Percentiles rank a stretch among this genome's conserved stretches.
Evolutionary conservation across 1,284 basidiomycete species (phyloP).

Genomic region (Fomes fomentarius): DNA sequence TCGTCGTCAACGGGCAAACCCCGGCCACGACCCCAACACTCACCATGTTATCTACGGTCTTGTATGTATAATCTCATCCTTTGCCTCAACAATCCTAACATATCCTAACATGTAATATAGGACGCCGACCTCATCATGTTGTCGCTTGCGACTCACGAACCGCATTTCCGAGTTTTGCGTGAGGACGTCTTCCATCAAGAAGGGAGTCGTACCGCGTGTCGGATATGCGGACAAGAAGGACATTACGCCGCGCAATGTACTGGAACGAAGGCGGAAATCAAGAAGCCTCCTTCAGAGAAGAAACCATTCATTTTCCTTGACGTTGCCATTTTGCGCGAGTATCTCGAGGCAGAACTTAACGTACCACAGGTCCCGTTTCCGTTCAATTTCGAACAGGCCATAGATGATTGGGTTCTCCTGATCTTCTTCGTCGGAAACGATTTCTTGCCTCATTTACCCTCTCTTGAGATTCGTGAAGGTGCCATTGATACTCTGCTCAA

Average conservation of each 20-base stretch:
- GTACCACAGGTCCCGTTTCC: constrained; percentile 79
- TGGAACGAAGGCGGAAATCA: constrained; percentile 67
- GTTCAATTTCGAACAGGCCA: constrained; percentile 96
- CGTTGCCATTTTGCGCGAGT: constrained; percentile 94
- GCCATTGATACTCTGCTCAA: constrained; percentile 96
- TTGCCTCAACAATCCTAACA: not conserved
- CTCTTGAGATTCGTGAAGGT: constrained; percentile 98
- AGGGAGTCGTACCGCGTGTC: constrained; percentile 77
- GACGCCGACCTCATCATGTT: constrained; percentile 99
- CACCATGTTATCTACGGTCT: constrained; percentile 97
- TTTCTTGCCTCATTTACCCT: constrained; percentile 97
- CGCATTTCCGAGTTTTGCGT: constrained; percentile 94
- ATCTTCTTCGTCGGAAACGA: constrained; percentile 99
- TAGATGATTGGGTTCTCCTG: constrained; percentile 99
- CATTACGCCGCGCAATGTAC: constrained; percentile 96
- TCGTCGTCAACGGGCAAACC: constrained; percentile 85
- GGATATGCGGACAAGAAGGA: constrained; percentile 91
- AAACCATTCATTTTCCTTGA: constrained; percentile 99
- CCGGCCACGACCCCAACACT: constrained; percentile 93
- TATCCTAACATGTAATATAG: constrained; percentile 40
- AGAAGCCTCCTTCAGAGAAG: constrained; percentile 74
- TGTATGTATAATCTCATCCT: constrained; percentile 48
- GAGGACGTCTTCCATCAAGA: constrained; percentile 97
- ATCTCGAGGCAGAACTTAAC: constrained; percentile 94
- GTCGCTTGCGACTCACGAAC: constrained; percentile 96